Evolutionary conservation across 441 rosid species (phyloP).

Genomic region (Pelargonium cotyledonis): DNA sequence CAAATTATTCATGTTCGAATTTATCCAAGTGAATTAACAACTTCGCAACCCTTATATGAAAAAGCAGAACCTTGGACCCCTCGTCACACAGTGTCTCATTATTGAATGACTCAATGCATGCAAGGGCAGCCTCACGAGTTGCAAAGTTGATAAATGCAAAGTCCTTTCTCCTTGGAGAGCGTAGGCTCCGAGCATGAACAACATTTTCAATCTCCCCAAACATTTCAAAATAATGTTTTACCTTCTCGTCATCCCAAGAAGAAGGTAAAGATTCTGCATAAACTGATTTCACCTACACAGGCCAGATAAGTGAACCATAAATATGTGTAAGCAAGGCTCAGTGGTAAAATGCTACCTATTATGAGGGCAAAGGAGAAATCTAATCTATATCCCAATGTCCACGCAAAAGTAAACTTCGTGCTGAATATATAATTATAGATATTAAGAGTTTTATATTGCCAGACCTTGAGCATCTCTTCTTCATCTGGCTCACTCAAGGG

Average conservation of each 20-base stretch:
- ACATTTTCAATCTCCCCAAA: conserved; percentile 36
- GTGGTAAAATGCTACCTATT: not conserved
- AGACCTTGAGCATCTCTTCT: conserved; percentile 33
- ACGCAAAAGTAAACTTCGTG: not conserved
- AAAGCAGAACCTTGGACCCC: conserved; percentile 24
- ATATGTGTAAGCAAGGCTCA: not conserved
- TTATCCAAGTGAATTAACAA: not conserved
- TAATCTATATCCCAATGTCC: not conserved
- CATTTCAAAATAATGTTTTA: conserved; percentile 24
- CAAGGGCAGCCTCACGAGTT: conserved; percentile 27
- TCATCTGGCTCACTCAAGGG: conserved; percentile 32
- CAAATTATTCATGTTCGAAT: not conserved
- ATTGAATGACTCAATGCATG: conserved; percentile 28
- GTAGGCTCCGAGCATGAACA: conserved; percentile 30
- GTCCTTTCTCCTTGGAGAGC: conserved; percentile 30
- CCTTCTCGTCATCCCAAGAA: conserved; percentile 31
- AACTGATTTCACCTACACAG: conserved; percentile 30
- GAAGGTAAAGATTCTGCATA: conserved; percentile 32
- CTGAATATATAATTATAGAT: not conserved
- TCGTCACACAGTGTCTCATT: conserved; percentile 12
- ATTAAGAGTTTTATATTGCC: conserved; percentile 5
- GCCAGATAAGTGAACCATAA: conserved; percentile 1
- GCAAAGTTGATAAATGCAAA: conserved; percentile 31
- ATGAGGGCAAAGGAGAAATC: not conserved
- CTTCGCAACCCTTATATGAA: not conserved